Base-by-base conservation (phyloP, 805 yeast genomes). In the Ogataea trehalophila region DNA sequence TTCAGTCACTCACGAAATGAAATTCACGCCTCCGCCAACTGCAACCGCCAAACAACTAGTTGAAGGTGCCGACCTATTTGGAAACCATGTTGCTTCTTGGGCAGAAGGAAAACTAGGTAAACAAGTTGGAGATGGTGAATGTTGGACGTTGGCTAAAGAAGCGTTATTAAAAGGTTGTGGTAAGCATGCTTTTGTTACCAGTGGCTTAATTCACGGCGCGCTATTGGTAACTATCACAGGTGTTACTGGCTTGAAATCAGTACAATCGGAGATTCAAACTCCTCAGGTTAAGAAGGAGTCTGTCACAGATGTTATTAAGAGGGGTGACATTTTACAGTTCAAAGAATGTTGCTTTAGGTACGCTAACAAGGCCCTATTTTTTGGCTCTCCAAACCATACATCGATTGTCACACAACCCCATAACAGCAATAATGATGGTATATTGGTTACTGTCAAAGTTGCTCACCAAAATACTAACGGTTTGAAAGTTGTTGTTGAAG, bases 141-240 rank as follows among this genome's bases (percentile, higher is more conserved):
- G 85, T 53, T 79, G 83, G 83, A 80, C 80, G 33, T 68, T 79
- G 48, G 84, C 83, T 0, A 74, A 69, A 44, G 77, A 76, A 42
- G 81, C 83, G 0, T 62, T 79, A 38, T 59, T 65, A 42, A 73
- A 75, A 49, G 79, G 80, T 0, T 78, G 83, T 57, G 83, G 83
- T 0, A 75, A 71, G 29, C 79, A 77, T 56, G 83, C 84, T 0
- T 77, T 79, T 60, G 74, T 77, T 2, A 73, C 79, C 15, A 63
- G 69, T 15, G 76, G 76, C 16, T 55, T 60, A 14, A 68, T 61
- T 20, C 83, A 79, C 54, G 84, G 84, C 37, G 71, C 65, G 3
- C 47, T 63, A 11, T 34, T 61, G n/a, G 46, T 50, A 26, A 57
- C 64, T 0, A 41, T 48, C 6, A 50, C 35, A 4, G 67, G 63